Evolutionary conservation across 306 rosid species (phyloP).

Genomic region (Prinsepia uniflora): DNA sequence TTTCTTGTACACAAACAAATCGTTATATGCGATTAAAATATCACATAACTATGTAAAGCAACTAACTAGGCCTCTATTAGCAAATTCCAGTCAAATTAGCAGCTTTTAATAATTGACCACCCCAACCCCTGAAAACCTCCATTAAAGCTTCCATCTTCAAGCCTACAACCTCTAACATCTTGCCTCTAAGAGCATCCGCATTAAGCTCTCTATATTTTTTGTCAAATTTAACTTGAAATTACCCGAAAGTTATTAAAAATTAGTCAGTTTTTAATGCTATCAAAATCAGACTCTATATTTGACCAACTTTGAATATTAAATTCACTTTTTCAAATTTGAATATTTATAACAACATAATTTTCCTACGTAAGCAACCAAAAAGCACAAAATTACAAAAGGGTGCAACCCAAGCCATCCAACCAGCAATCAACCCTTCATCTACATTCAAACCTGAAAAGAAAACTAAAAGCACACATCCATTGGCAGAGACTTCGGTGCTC

Average conservation of each 20-base stretch:
- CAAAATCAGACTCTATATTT: no score
- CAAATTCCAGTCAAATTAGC: neutral
- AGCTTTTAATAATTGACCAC: neutral
- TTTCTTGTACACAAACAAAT: neutral
- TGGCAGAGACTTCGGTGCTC: no score
- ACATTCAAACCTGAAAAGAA: neutral
- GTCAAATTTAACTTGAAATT: no score
- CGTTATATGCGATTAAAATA: neutral
- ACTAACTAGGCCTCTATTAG: neutral
- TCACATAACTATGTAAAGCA: neutral
- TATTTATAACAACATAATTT: no score
- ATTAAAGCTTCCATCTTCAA: neutral
- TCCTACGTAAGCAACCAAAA: slow-evolving; percentile 34
- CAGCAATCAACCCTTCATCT: slow-evolving; percentile 7
- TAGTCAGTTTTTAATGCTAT: no score
- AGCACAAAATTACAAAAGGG: slow-evolving; percentile 15
- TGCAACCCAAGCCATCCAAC: slow-evolving; percentile 11
- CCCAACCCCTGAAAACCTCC: neutral
- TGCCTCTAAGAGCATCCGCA: no score
- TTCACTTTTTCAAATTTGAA: no score
- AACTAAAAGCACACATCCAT: neutral
- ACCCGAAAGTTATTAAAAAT: no score
- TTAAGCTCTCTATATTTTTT: no score
- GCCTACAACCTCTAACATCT: no score
- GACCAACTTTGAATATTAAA: no score